These are phyloP conservation scores for Chamaecrista fasciculata DNA, from an alignment of 306 rosid genomes.

Conservation along the genomic window DNA sequence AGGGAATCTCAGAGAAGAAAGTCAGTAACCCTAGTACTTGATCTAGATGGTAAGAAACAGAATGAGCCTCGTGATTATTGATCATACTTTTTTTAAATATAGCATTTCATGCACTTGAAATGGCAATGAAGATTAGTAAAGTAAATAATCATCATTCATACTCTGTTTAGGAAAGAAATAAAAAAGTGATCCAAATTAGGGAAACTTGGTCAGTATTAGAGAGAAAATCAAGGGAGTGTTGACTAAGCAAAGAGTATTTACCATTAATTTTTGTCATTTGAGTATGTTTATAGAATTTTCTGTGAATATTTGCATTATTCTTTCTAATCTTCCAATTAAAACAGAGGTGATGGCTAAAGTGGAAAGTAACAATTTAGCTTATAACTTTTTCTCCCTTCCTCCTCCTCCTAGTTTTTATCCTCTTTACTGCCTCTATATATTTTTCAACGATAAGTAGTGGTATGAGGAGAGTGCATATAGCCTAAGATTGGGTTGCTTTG, in stretches of 20 bases:
- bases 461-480: conserved; percentile 1
- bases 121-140: not conserved
- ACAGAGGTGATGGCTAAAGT: not conserved
- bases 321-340: not conserved
- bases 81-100: conserved; percentile 10
- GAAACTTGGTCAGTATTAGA: not conserved
- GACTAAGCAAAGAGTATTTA: not conserved
- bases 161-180: not conserved
- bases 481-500: not conserved
- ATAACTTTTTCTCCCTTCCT: not conserved
- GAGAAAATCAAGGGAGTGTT: not conserved
- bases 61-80: conserved; percentile 18
- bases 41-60: conserved; percentile 87
- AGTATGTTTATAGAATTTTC: not conserved
- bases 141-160: not conserved
- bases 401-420: not conserved
- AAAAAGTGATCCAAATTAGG: not conserved
- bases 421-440: not conserved
- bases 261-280: not conserved
- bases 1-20: conserved; percentile 59
- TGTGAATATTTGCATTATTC: not conserved
- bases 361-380: not conserved
- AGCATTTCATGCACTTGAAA: not conserved
- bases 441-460: not conserved
- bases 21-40: conserved; percentile 80